Evolutionary conservation across 148 eudicot genomes (phyloP).

Genomic region (Simmondsia chinensis): DNA sequence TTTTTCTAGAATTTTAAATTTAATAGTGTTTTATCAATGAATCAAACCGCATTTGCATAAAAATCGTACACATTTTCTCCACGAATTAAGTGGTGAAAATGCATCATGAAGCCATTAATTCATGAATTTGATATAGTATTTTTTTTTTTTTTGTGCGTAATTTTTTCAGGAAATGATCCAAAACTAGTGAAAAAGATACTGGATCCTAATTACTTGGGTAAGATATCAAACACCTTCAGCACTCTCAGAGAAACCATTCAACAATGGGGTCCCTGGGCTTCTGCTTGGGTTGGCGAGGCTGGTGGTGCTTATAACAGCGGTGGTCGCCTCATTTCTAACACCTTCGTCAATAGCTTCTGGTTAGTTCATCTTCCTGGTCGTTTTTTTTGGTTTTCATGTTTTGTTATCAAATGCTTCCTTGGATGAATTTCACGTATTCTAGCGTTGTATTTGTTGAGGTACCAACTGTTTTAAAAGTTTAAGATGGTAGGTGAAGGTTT

Average conservation of each 20-base stretch:
- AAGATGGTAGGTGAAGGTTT: no score
- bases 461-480: no score
- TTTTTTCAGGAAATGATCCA: slow-evolving; percentile 70
- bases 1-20: no score
- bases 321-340: slow-evolving; percentile 53
- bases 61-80: no score
- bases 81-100: neutral
- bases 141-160: neutral
- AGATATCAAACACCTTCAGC: slow-evolving; percentile 30
- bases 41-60: no score
- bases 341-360: slow-evolving; percentile 88
- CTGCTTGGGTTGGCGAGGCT: slow-evolving; percentile 95
- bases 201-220: slow-evolving; percentile 49
- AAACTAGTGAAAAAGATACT: slow-evolving; percentile 51
- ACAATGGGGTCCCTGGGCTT: slow-evolving; percentile 70
- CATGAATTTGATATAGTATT: neutral
- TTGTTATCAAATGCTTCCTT: neutral
- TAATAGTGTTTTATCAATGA: no score
- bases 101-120: neutral
- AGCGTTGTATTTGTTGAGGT: no score
- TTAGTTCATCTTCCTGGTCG: slow-evolving; percentile 16
- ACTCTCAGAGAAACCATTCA: slow-evolving; percentile 38
- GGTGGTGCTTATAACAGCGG: slow-evolving; percentile 97
- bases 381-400: neutral
- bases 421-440: neutral